Evolutionary conservation across 106 monocot species (phyloP).

Genomic region (Allium cepa): DNA sequence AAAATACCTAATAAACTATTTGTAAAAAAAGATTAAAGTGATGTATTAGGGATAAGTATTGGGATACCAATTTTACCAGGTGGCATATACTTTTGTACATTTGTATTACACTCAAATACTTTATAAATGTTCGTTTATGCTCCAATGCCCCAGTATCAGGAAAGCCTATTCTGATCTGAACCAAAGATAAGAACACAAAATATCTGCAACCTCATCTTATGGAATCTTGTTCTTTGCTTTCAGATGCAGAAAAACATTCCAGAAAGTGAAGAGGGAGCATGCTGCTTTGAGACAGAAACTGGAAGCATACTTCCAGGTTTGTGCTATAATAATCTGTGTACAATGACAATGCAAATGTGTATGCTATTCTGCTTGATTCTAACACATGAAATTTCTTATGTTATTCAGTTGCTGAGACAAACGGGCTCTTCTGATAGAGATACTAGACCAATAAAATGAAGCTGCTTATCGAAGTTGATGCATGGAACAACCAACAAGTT

Average conservation of each 20-base stretch:
- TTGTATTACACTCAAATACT: too few species aligned
- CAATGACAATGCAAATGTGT: background rate
- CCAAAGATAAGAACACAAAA: too few species aligned
- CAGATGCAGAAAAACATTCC: slow-evolving; percentile 63
- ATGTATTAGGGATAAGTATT: too few species aligned
- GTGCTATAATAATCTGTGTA: background rate
- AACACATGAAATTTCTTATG: background rate
- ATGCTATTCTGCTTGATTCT: background rate
- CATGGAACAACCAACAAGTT: background rate
- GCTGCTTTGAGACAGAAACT: slow-evolving; percentile 67
- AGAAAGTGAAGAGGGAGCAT: slow-evolving; percentile 85
- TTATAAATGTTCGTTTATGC: too few species aligned
- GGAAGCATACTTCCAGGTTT: slow-evolving; percentile 78
- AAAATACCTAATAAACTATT: too few species aligned
- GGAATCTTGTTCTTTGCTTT: background rate
- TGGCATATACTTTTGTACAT: too few species aligned
- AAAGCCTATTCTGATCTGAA: too few species aligned
- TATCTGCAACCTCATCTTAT: background rate
- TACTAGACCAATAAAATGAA: background rate
- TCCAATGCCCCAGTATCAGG: too few species aligned
- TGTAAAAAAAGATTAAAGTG: too few species aligned
- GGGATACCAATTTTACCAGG: too few species aligned
- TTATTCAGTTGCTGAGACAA: slow-evolving; percentile 13
- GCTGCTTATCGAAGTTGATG: background rate
- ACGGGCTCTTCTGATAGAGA: slow-evolving; percentile 8